Conservation (phyloP, 768 basidiomycete genomes). For the Mycena latifolia region DNA sequence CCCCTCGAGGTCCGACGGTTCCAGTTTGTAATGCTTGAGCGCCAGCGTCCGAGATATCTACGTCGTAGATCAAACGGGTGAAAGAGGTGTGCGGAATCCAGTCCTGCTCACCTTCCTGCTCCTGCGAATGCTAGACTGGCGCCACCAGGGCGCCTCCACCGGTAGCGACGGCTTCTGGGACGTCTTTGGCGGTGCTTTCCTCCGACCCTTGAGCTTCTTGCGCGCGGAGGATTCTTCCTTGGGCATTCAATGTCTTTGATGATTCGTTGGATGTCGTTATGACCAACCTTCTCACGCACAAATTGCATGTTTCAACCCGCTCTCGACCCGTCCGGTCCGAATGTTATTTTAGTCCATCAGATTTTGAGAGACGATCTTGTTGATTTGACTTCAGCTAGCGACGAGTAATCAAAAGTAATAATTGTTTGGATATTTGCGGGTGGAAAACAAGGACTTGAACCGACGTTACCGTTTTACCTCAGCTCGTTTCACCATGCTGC, state of each 20-base stretch:
- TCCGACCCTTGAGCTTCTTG: no score
- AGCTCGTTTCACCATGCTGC: no score
- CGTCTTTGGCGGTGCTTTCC: background rate
- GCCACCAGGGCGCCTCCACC: background rate
- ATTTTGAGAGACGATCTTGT: no score
- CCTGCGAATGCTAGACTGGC: background rate
- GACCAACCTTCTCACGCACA: background rate
- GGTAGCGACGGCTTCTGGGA: background rate
- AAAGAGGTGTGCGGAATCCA: background rate
- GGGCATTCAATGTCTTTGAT: background rate
- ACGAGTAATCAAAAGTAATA: no score
- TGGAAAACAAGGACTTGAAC: no score
- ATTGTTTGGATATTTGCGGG: no score
- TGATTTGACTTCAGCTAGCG: no score
- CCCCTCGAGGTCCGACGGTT: conserved; percentile 5
- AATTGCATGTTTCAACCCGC: background rate
- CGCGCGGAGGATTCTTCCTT: background rate
- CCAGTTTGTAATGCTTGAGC: conserved; percentile 14
- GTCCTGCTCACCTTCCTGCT: background rate
- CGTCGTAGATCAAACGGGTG: background rate
- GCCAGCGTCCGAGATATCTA: conserved; percentile 18
- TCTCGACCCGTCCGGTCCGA: no score
- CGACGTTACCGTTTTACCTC: no score
- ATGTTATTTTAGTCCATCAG: no score
- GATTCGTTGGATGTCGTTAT: no score